These are phyloP conservation scores for Acanthamoeba healyi DNA, from an alignment of 208 protist genomes.

Conservation along the genomic window DNA sequence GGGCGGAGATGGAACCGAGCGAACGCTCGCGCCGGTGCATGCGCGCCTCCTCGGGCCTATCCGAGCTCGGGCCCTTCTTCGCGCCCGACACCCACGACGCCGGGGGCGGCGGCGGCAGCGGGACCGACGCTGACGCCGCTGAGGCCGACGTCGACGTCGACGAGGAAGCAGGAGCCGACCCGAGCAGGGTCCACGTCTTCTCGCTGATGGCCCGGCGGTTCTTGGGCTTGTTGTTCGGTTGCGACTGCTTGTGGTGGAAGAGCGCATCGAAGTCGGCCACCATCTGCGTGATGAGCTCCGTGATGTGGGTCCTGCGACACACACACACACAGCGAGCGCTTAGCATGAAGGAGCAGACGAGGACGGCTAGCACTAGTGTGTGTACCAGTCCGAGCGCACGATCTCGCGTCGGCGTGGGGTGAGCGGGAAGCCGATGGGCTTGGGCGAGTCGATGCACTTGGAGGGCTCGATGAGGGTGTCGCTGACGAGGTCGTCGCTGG, in stretches of 20 bases:
- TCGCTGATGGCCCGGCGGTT: not conserved
- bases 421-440: slow-evolving; percentile 49
- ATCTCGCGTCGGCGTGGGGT: slow-evolving; percentile 28
- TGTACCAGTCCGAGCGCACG: slow-evolving; percentile 25
- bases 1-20: not conserved
- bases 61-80: not conserved
- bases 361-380: not conserved
- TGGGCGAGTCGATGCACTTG: slow-evolving; percentile 66
- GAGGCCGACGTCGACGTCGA: not conserved
- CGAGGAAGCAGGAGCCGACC: not conserved
- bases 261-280: slow-evolving; percentile 2
- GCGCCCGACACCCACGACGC: not conserved
- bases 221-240: not conserved
- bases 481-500: not conserved
- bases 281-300: slow-evolving; percentile 17
- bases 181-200: not conserved
- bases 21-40: not conserved
- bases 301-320: slow-evolving; percentile 35
- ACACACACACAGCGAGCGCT: not conserved
- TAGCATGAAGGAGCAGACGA: not conserved
- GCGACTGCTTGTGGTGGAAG: not conserved
- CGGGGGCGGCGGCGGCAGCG: too few species aligned
- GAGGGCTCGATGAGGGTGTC: slow-evolving; percentile 27
- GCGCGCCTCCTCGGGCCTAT: not conserved
- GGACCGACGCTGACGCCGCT: not conserved